Evolutionary conservation across 1,284 basidiomycete genomes (phyloP), one percentile per base, ranked within the genome.

Genomic region (Irpex sp.): DNA sequence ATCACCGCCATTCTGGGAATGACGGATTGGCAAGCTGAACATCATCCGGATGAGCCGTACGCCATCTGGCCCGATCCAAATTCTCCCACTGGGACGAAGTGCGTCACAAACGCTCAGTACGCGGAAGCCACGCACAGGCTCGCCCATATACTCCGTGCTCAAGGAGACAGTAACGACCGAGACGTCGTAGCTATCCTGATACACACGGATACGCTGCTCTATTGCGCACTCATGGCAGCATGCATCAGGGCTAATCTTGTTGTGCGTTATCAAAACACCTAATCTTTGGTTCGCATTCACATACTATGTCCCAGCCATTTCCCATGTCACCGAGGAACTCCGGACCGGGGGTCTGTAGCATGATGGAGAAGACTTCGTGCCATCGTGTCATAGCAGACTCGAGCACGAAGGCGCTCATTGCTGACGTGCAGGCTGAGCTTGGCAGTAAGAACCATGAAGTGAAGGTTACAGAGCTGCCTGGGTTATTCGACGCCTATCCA

Each of bases 301-400:
- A n/a, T 12, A 28, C 28, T 28, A 28, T 54, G 18, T 12, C 23
- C 14, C 18, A 77, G 75, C 74, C 76, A 3, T 74, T 75, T 60
- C 68, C 66, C 4, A 67, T 75, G 61, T 75, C 74, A 9, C 69
- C 72, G 16, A 64, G 72, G n/a, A 75, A 74, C 63, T 72, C 73
- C 0, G 63, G 70, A n/a, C 56, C 66, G 10, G 74, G 71, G 5
- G 63, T 74, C 7, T 69, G 69, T 23, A 70, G 69, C 56, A 66
- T 75, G 55, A 58, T 74, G 42, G 49, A 62, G 55, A 66, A 63
- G 61, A 67, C 67, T 18, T 48, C 61, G 2, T 64, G 64, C 45
- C 64, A 63, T 48, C 65, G 60, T 19, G 58, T 68, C 33, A 54
- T 67, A 16, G 56, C 62, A 9, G 62, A 66, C 53, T 39, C 63